Base-by-base conservation (phyloP, 371 early-diverging fungal genomes). In the Mortierella sp. region DNA sequence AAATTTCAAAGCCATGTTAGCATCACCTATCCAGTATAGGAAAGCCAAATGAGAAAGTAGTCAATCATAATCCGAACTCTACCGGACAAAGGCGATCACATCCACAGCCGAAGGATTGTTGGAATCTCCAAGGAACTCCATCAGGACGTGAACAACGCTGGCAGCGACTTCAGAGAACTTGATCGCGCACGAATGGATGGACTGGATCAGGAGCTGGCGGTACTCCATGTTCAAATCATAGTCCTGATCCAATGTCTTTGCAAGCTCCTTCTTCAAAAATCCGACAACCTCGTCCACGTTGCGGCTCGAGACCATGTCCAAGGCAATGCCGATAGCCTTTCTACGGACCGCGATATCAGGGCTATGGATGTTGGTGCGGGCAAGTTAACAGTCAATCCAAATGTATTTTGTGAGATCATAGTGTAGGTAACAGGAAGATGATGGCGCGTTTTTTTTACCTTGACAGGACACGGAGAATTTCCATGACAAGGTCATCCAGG, bases 291-390 rank as follows among this genome's bases (percentile, higher is more conserved):
- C 96, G 61, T 92, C 89, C 28, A 97, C 94, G 68, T 98, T 98
- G 65, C 96, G 88, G 50, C 87, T 92, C 50, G 94, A 88, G 8
- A 93, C 92, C 87, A 97, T 87, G 41, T 94, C 92, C 86, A 97
- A 87, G 27, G 92, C 94, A 43, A 97, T 92, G 23, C 87, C 84
- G 32, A 98, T 79, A 44, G 92, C 92, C 82, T 94, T 95, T 58
- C 91, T 88, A 39, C 97, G 93, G n/a, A 98, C 99, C 55, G 93
- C 95, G 69, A 98, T 88, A 66, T 99, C 99, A 51, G 97, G 97
- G 65, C 95, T 92, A 68, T 91, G 64, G 51, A 59, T 21, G 34
- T n/a, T 3, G 34, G 17, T 48, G 48, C 31, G n/a, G n/a, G n/a
- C n/a, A n/a, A n/a, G n/a, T n/a, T n/a, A n/a, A n/a, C n/a, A n/a